These are phyloP conservation scores for Fomitopsis pinicola DNA, from an alignment of 1,284 basidiomycete genomes.

Conservation along the genomic window DNA sequence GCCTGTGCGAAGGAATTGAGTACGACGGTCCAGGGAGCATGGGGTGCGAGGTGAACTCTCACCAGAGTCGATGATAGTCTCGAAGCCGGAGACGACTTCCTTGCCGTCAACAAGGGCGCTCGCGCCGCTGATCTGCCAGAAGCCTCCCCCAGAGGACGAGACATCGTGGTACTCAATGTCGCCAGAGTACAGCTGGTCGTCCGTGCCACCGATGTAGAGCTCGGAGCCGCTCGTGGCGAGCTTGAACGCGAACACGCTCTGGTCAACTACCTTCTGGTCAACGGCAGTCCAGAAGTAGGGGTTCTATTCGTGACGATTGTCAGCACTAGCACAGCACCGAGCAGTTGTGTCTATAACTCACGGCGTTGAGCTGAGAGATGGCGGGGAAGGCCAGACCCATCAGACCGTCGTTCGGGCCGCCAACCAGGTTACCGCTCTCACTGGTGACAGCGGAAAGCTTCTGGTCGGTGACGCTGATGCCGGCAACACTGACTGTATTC, in stretches of 20 bases:
- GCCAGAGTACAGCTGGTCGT: constrained; percentile 36
- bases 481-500: not conserved
- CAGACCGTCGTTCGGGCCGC: constrained; percentile 17
- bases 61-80: constrained; percentile 23
- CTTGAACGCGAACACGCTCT: constrained; percentile 50
- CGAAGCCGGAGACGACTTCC: constrained; percentile 19
- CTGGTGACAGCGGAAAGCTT: constrained; percentile 14
- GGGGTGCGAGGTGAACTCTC: not conserved
- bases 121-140: constrained; percentile 38
- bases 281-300: constrained; percentile 44
- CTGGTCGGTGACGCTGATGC: constrained; percentile 17
- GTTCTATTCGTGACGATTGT: not conserved
- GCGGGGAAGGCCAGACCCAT: constrained; percentile 21
- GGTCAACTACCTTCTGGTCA: constrained; percentile 30
- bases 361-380: constrained; percentile 12
- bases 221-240: constrained; percentile 40
- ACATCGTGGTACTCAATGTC: constrained; percentile 20
- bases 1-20: constrained; percentile 9
- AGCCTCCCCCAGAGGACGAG: constrained; percentile 13
- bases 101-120: constrained; percentile 26
- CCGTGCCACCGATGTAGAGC: constrained; percentile 54
- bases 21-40: not conserved
- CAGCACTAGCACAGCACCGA: not conserved
- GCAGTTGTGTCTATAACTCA: not conserved
- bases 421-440: constrained; percentile 6